Conservation (phyloP, 2,329 filamentous ascomycete genomes). For the Colletotrichum sp. region DNA sequence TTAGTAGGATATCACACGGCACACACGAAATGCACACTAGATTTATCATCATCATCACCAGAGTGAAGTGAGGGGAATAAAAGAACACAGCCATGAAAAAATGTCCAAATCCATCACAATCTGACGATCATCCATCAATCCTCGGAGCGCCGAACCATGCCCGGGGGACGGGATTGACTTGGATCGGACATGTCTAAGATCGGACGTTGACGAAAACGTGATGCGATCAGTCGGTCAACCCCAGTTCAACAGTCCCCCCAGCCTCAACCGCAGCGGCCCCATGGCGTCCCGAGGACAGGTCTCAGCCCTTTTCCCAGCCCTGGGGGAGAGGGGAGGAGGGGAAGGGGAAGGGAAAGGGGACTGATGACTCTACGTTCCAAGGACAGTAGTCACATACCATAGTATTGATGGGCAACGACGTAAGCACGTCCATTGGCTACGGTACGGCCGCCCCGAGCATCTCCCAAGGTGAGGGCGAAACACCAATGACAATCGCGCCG, state of each 20-base stretch:
- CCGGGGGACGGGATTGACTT: background rate
- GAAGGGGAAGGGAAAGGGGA: background rate
- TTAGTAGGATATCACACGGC: background rate
- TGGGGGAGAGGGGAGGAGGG: background rate
- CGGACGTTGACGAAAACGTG: constrained; percentile 3
- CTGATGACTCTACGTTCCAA: background rate
- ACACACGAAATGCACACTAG: background rate
- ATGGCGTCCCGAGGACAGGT: background rate
- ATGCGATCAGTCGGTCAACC: background rate
- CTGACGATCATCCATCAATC: background rate
- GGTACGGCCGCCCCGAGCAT: constrained; percentile 6
- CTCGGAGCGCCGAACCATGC: background rate
- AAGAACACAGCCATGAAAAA: background rate
- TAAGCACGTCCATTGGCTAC: constrained; percentile 1
- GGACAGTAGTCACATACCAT: background rate
- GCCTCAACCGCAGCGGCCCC: background rate
- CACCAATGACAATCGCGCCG: constrained; percentile 12
- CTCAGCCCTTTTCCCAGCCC: background rate
- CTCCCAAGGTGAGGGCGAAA: background rate
- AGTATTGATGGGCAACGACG: background rate
- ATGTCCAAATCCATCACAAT: background rate
- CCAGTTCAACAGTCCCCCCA: background rate
- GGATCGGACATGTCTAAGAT: background rate
- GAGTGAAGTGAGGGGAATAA: background rate
- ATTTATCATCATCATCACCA: background rate